phyloP scores from a whole-genome alignment of 1,139 yeast species.

The Debaryomycetaceae sp. region DNA sequence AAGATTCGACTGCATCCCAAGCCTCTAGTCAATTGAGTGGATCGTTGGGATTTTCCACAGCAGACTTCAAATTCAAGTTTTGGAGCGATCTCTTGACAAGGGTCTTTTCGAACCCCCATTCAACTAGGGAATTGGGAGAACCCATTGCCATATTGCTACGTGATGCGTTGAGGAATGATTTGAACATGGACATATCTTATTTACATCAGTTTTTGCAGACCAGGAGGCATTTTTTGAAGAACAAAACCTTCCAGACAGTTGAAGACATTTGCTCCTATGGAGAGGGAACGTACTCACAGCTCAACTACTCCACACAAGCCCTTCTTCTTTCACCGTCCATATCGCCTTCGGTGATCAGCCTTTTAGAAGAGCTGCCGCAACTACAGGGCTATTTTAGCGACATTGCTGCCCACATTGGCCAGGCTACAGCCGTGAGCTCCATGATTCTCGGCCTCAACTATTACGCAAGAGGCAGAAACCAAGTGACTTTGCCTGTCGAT shows the following conservation, averaged over 20 bases:
- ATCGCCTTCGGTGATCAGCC: constrained; percentile 52
- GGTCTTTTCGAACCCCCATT: constrained; percentile 38
- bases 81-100: constrained; percentile 54
- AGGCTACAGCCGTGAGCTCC: constrained; percentile 70
- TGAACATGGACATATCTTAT: constrained; percentile 52
- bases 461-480: constrained; percentile 51
- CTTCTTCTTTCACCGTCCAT: constrained; percentile 55
- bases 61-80: constrained; percentile 56
- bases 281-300: constrained; percentile 75
- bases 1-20: constrained; percentile 26
- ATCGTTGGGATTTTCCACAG: constrained; percentile 41
- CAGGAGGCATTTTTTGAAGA: constrained; percentile 48
- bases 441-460: constrained; percentile 60
- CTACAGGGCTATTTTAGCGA: constrained; percentile 50
- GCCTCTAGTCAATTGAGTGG: constrained; percentile 29
- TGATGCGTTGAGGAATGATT: constrained; percentile 45
- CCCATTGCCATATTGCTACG: constrained; percentile 61
- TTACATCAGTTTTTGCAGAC: constrained; percentile 63
- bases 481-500: constrained; percentile 62
- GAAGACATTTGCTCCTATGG: constrained; percentile 73
- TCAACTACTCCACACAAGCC: constrained; percentile 66
- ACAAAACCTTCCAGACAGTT: constrained; percentile 42
- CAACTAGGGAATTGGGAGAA: constrained; percentile 47
- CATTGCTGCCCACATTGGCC: constrained; percentile 79
- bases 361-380: constrained; percentile 44